phyloP scores from a whole-genome alignment of 768 basidiomycete species.

The Suillus luteus region DNA sequence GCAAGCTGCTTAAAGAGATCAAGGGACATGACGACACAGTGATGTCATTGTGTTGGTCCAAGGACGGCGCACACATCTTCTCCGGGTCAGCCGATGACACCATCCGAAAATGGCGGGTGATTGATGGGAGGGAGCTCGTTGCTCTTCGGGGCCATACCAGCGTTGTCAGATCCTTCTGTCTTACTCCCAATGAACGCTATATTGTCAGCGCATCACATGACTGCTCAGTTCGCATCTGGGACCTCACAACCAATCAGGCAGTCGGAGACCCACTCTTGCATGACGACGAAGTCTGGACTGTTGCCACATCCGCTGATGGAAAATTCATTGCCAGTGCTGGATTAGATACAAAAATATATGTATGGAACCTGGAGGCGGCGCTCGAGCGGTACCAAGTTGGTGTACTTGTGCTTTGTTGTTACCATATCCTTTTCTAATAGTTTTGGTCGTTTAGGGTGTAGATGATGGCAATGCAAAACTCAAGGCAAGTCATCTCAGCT shows the following conservation, averaged over 20 bases:
- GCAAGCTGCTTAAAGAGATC: neutral
- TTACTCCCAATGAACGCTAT: neutral
- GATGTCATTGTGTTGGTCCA: neutral
- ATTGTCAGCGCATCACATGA: neutral
- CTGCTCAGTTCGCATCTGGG: neutral
- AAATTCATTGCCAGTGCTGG: constrained; percentile 81
- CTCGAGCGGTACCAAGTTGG: neutral
- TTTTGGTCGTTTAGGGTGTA: neutral
- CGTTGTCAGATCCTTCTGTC: neutral
- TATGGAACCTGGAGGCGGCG: constrained; percentile 69
- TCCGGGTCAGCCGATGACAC: neutral
- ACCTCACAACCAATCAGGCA: neutral
- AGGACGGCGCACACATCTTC: neutral
- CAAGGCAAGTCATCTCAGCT: neutral
- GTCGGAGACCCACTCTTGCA: constrained; percentile 58
- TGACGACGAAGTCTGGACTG: constrained; percentile 72
- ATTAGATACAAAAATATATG: constrained; percentile 68
- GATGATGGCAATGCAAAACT: neutral
- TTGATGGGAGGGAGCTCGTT: neutral
- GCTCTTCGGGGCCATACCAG: neutral
- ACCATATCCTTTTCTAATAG: neutral
- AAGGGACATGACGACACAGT: neutral
- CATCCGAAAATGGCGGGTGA: neutral
- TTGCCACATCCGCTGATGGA: constrained; percentile 81
- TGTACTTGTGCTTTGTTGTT: neutral